Conservation (phyloP, 768 basidiomycete species). For the Phylloporus arenicola region DNA sequence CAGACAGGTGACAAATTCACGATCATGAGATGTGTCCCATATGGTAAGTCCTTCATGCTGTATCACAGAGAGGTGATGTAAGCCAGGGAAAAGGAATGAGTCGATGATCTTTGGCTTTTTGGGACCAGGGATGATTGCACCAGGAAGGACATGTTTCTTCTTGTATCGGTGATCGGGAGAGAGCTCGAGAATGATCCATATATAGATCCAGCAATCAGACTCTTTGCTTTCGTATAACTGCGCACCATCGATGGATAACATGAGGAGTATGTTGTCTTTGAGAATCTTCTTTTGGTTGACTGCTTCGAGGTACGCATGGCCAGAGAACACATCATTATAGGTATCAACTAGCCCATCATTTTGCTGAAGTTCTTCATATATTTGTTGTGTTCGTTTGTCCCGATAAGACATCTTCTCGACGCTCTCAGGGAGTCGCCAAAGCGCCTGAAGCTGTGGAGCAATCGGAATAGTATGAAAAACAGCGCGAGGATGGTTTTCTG, state of each 20-base stretch:
- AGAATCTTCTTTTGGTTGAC: not conserved
- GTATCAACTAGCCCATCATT: not conserved
- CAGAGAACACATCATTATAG: not conserved
- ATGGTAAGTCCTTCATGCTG: constrained; percentile 18
- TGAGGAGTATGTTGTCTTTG: not conserved
- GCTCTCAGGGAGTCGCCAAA: not conserved
- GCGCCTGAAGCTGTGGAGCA: not conserved
- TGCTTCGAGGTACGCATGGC: not conserved
- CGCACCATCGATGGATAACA: not conserved
- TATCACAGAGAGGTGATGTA: constrained; percentile 13
- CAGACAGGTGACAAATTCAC: constrained; percentile 1
- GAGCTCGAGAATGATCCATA: not conserved
- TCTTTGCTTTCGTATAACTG: not conserved
- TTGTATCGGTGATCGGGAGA: not conserved
- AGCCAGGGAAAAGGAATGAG: constrained; percentile 17
- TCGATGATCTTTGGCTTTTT: constrained; percentile 32
- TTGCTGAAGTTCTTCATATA: not conserved
- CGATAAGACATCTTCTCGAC: not conserved
- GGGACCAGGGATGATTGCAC: constrained; percentile 20
- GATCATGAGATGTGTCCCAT: constrained; percentile 13
- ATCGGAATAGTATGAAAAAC: not conserved
- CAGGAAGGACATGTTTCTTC: not conserved
- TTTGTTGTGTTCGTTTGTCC: not conserved
- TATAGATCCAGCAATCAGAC: too few relatives aligned
- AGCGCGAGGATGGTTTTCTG: not conserved